Evolutionary conservation across 768 basidiomycete species (phyloP).

Genomic region (Tephrocybe sp.): DNA sequence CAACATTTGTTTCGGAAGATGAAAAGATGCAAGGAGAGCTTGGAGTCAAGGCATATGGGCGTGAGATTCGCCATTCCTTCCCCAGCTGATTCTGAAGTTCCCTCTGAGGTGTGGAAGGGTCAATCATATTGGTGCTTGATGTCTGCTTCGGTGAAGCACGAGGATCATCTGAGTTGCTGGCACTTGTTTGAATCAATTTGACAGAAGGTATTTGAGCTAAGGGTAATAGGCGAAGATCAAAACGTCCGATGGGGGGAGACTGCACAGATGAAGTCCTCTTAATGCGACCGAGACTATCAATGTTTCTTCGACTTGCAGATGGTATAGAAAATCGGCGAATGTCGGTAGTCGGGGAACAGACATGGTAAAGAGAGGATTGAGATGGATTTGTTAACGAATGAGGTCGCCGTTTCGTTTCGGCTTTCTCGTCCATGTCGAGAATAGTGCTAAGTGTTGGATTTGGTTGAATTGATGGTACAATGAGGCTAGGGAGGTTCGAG

Average conservation of each 20-base stretch:
- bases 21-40: neutral
- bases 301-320: constrained; percentile 16
- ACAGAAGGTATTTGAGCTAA: constrained; percentile 20
- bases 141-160: constrained; percentile 16
- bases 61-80: constrained; percentile 23
- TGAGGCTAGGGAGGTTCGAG: constrained; percentile 7
- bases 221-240: constrained; percentile 12
- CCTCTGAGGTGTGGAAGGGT: constrained; percentile 1
- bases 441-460: constrained; percentile 12
- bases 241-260: constrained; percentile 18
- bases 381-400: constrained; percentile 18
- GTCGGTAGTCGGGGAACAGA: constrained; percentile 5
- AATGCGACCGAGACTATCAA: constrained; percentile 11
- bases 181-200: constrained; percentile 20
- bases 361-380: constrained; percentile 17
- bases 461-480: neutral
- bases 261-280: constrained; percentile 26
- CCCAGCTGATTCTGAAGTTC: neutral
- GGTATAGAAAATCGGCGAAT: constrained; percentile 32
- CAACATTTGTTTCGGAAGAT: neutral
- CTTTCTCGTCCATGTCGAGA: constrained; percentile 5
- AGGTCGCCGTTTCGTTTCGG: constrained; percentile 8
- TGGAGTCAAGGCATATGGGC: constrained; percentile 25
- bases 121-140: neutral
- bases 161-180: constrained; percentile 13